Evolutionary conservation across 352 stramenopile genomes (phyloP), one percentile per base, ranked within the genome.

Genomic region (Phytopythium vexans): DNA sequence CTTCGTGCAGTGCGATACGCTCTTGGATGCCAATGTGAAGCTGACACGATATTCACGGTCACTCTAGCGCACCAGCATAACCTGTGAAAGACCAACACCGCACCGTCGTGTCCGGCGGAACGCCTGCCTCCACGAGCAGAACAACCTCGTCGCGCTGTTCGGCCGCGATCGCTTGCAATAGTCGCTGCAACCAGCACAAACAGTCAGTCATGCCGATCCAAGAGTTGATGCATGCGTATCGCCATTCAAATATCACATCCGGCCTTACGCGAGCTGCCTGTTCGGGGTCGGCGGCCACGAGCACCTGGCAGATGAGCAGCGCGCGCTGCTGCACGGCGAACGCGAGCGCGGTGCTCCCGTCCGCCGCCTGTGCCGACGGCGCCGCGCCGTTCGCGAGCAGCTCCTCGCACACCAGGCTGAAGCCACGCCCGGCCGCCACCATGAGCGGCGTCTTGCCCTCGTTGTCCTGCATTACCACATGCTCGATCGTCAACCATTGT

Each of bases 361-460:
- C 60, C 21, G 36, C 46, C 7, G 60, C 45, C 48, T 62, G n/a
- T 3, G 50, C 43, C 11, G 64, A 69, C 35, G 50, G 48, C 27
- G 60, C 50, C 12, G 60, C 60, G 27, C 64, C 64, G n/a, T 63
- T 72, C 4, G 48, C 51, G 41, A 74, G 16, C 27, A 74, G 49
- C 41, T 70, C 61, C 51, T 74, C 65, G 46, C 65, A 74, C 12
- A 70, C 61, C n/a, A 70, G 54, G 47, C 62, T 70, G 34, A 60
- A 58, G n/a, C 65, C 65, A 36, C 50, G 35, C 38, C 65, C 61
- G 3, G 65, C 65, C 12, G 65, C 65, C 21, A 64, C 47, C 65
- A 74, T 74, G 39, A 74, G 59, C 35, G 65, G 65, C 2, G 61
- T 74, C 21, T 54, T 27, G 43, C 65, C 61, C 16, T 61, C 52